Evolutionary conservation across 2,329 filamentous ascomycete species (phyloP).

Genomic region (Calycina herbarum): DNA sequence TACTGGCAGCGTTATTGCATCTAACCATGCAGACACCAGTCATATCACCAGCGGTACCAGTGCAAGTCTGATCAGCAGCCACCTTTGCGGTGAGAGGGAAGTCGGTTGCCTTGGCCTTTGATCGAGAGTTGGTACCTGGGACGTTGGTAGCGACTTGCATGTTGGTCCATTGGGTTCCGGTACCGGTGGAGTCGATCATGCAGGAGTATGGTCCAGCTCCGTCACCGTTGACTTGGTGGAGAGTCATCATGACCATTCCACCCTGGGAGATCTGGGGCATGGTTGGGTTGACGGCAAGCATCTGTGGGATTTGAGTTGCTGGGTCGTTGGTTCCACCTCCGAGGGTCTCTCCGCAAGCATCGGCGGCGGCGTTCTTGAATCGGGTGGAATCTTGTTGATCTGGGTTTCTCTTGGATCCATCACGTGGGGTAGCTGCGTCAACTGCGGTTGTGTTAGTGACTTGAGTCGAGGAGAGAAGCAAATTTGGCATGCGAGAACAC

Average conservation of each 20-base stretch:
- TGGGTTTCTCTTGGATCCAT: conserved; percentile 58
- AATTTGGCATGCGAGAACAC: neutral
- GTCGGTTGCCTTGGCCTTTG: conserved; percentile 36
- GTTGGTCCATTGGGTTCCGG: conserved; percentile 52
- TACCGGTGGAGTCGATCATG: conserved; percentile 63
- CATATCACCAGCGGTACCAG: conserved; percentile 59
- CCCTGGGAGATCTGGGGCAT: conserved; percentile 60
- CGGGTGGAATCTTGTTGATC: conserved; percentile 66
- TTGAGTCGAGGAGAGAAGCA: conserved; percentile 10
- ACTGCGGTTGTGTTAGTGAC: conserved; percentile 47
- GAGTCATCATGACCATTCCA: conserved; percentile 58
- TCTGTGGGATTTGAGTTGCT: conserved; percentile 54
- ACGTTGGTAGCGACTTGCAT: conserved; percentile 57
- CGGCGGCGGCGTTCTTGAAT: conserved; percentile 54
- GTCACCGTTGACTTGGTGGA: conserved; percentile 67
- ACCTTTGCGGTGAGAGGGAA: conserved; percentile 58
- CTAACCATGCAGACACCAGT: conserved; percentile 62
- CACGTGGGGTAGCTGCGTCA: conserved; percentile 57
- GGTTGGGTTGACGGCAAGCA: conserved; percentile 55
- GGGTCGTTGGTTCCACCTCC: conserved; percentile 56
- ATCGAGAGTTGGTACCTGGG: conserved; percentile 50
- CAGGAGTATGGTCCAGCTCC: conserved; percentile 63
- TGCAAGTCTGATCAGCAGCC: conserved; percentile 55
- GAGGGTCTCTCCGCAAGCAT: conserved; percentile 59
- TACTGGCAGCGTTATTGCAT: conserved; percentile 57